Evolutionary conservation across 768 basidiomycete genomes (phyloP).

Genomic region (Arthromyces matolae): DNA sequence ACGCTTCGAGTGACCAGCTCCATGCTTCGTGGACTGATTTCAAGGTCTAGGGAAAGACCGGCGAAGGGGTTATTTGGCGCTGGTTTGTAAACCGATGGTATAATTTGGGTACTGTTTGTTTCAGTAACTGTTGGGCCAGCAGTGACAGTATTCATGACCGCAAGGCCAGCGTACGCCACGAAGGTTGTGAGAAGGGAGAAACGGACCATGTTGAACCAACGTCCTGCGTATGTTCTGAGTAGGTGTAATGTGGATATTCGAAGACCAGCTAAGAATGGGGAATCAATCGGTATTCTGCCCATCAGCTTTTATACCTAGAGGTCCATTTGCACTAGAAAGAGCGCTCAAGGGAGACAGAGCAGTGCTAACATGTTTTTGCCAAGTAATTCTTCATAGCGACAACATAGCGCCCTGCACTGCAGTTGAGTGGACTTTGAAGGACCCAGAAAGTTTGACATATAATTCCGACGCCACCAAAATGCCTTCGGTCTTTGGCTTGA

Average conservation of each 20-base stretch:
- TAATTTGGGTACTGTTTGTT: constrained; percentile 4
- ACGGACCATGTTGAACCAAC: constrained; percentile 10
- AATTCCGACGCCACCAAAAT: too few relatives aligned
- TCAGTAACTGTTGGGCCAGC: background rate
- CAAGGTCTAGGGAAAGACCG: constrained; percentile 5
- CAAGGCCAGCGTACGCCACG: constrained; percentile 4
- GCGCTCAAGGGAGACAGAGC: too few relatives aligned
- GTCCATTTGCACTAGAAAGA: too few relatives aligned
- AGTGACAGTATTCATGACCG: constrained; percentile 1
- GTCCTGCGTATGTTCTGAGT: constrained; percentile 11
- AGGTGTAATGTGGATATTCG: constrained; percentile 1
- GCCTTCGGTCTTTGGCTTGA: too few relatives aligned
- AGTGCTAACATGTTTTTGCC: too few relatives aligned
- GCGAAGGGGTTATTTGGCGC: constrained; percentile 9
- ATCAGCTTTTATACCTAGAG: too few relatives aligned
- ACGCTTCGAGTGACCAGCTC: background rate
- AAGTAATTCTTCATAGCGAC: too few relatives aligned
- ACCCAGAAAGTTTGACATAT: too few relatives aligned
- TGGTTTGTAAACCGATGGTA: background rate
- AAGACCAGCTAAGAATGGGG: constrained; percentile 13
- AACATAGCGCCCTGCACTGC: too few relatives aligned
- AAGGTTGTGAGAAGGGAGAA: background rate
- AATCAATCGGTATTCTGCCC: background rate
- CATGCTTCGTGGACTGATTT: background rate
- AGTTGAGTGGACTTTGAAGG: too few relatives aligned